Evolutionary conservation across 2,329 filamentous ascomycete genomes (phyloP), one percentile per base, ranked within the genome.

Genomic region (Cercospora sp.): DNA sequence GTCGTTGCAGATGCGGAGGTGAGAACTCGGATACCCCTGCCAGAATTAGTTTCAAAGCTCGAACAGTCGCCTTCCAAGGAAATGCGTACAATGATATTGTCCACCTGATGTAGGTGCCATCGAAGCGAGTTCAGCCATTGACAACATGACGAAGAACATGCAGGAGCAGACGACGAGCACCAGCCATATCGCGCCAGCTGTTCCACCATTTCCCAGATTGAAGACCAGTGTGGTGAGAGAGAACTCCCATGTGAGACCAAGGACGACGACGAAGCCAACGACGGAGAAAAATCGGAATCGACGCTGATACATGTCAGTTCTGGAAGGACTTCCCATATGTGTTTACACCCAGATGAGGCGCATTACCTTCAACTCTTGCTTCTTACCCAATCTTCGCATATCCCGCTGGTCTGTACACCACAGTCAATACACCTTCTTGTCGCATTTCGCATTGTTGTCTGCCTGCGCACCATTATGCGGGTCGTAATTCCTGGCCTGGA

Each of bases 51-150:
- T 31, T 9, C 18, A 23, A 23, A 6, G 18, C 18, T 23, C 20
- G 18, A 51, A 16, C 1, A 31, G 13, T 12, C 9, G 16, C 8
- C 53, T 31, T 18, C 18, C 84, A 84, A 70, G 42, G 66, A 53
- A 30, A 67, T 63, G 23, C 53, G 53, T 58, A 58, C 53, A 58
- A 30, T 58, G 53, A 5, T 58, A 58, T 71, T 88, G 86, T 1
- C 86, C 86, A 23, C 86, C 86, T 6, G 82, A 82, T 0, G 85
- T 88, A 0, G 86, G 86, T 2, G 85, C 85, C 80, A 85, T 85
- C 5, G 82, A 84, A 1, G 82, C 82, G 79, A 85, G 83, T 70
- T 85, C 84, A 6, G 82, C 82, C 78, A 85, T 81, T 3, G 81
- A 83, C 0, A 78, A 74, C 65, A 83, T 70, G 64, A 71, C 71